A percentile compares a stretch with the other conserved stretches of the same genome.
These are phyloP conservation scores for Dioszegia crocea DNA, from an alignment of 768 basidiomycete genomes.

Conservation along the genomic window DNA sequence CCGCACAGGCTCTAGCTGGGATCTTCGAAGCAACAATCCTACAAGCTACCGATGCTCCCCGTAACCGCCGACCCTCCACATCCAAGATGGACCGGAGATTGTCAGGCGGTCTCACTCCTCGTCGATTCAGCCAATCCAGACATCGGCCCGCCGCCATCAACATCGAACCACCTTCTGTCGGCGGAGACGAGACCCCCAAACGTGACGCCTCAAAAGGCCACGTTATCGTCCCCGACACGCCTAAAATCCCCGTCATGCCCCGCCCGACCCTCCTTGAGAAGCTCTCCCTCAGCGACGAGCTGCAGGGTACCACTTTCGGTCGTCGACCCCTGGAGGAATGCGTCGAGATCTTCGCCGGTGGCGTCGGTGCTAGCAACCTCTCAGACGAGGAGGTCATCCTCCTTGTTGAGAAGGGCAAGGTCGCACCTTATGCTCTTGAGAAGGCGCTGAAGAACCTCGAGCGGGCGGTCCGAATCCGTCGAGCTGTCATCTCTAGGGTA, in stretches of 20 bases:
- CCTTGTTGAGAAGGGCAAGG: slow-evolving; percentile 83
- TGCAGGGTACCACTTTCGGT: slow-evolving; percentile 25
- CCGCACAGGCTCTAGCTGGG: slow-evolving; percentile 51
- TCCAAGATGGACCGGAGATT: slow-evolving; percentile 26
- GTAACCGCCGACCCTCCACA: not conserved
- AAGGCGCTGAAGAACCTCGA: slow-evolving; percentile 86
- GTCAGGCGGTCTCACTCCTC: slow-evolving; percentile 7
- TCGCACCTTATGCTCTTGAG: slow-evolving; percentile 90
- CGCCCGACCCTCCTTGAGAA: not conserved
- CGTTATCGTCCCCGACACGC: slow-evolving; percentile 27
- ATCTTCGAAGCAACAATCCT: slow-evolving; percentile 29
- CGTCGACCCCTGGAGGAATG: slow-evolving; percentile 68
- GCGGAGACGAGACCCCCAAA: slow-evolving; percentile 45
- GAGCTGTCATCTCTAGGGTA: slow-evolving; percentile 86
- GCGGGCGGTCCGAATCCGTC: slow-evolving; percentile 76
- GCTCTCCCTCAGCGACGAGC: not conserved
- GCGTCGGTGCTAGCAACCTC: slow-evolving; percentile 54
- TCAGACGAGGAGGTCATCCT: slow-evolving; percentile 89
- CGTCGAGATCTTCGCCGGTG: slow-evolving; percentile 64
- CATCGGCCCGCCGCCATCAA: slow-evolving; percentile 15
- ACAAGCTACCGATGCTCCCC: not conserved
- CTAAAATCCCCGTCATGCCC: slow-evolving; percentile 34
- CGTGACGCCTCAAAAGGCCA: slow-evolving; percentile 26
- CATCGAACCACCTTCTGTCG: slow-evolving; percentile 18
- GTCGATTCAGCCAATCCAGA: not conserved